A percentile compares a stretch with the other conserved stretches of the same genome.
Conservation (phyloP, 2,329 filamentous ascomycete genomes). For the Nemania abortiva region DNA sequence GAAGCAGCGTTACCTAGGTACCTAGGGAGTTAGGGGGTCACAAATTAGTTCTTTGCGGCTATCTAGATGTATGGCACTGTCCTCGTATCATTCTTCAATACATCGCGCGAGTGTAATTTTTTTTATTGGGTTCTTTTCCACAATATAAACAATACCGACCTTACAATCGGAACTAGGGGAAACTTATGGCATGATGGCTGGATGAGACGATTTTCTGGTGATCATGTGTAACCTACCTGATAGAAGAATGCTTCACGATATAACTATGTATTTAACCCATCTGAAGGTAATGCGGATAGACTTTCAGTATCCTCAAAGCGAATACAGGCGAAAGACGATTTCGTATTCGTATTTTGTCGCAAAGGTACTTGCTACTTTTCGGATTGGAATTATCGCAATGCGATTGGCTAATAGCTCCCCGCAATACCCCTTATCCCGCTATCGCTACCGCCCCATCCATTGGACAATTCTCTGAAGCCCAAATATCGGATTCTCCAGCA, state of each 20-base stretch:
- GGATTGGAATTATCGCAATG: slow-evolving; percentile 27
- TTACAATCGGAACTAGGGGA: not conserved
- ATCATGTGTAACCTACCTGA: not conserved
- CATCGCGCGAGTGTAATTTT: slow-evolving; percentile 15
- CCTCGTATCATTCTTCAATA: slow-evolving; percentile 28
- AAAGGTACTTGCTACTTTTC: slow-evolving; percentile 15
- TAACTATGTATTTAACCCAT: not conserved
- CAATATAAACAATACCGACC: not conserved
- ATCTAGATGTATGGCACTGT: slow-evolving; percentile 16
- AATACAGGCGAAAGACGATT: slow-evolving; percentile 31
- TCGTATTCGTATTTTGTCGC: slow-evolving; percentile 40
- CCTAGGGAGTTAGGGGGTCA: not conserved
- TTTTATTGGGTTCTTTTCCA: not conserved
- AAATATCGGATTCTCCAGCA: not conserved
- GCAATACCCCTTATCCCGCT: slow-evolving; percentile 32
- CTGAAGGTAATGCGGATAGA: not conserved
- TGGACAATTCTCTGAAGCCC: slow-evolving; percentile 34
- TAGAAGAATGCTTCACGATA: not conserved
- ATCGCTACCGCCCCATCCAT: slow-evolving; percentile 31
- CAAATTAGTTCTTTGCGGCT: not conserved
- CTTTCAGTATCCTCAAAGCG: not conserved
- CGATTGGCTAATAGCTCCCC: slow-evolving; percentile 36
- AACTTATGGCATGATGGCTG: slow-evolving; percentile 27
- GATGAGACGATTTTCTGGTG: slow-evolving; percentile 19
- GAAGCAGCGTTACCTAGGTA: not conserved